Conservation (phyloP, 352 stramenopile genomes). For the Globisporangium heterothallicum region DNA sequence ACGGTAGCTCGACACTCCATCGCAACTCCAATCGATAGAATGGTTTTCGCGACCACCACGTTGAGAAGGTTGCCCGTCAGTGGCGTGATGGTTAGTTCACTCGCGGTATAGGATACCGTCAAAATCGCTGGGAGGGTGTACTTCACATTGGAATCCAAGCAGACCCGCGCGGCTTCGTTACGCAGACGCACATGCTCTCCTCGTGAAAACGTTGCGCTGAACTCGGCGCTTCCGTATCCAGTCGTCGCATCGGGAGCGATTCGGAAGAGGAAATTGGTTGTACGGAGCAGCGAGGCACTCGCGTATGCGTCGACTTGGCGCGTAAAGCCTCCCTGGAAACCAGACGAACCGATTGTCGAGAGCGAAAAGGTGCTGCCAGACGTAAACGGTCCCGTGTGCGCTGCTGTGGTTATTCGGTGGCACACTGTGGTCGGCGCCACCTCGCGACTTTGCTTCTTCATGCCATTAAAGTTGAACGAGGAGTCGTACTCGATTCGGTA, state of each 20-base stretch:
- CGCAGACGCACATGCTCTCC: constrained; percentile 59
- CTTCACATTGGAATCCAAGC: constrained; percentile 48
- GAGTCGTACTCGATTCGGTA: constrained; percentile 57
- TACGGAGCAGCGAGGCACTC: constrained; percentile 23
- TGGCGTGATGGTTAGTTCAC: constrained; percentile 38
- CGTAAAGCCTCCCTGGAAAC: constrained; percentile 45
- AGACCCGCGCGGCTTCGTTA: constrained; percentile 55
- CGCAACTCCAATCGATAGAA: constrained; percentile 36
- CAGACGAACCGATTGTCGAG: constrained; percentile 32
- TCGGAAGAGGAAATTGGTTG: constrained; percentile 45
- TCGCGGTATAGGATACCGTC: constrained; percentile 22
- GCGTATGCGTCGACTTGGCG: constrained; percentile 44
- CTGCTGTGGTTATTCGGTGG: constrained; percentile 62
- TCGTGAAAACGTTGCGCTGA: constrained; percentile 39
- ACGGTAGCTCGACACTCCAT: constrained; percentile 28
- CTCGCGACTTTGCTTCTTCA: constrained; percentile 11
- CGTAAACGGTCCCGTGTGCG: constrained; percentile 61
- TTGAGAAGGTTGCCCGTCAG: constrained; percentile 21
- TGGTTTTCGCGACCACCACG: constrained; percentile 25
- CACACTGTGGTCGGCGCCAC: constrained; percentile 34
- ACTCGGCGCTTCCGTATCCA: constrained; percentile 31
- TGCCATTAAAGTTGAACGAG: constrained; percentile 25
- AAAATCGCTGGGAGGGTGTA: constrained; percentile 41
- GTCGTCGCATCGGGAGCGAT: constrained; percentile 25
- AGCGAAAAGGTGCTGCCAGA: constrained; percentile 62